Evolutionary conservation across 805 yeast genomes (phyloP).

Genomic region (Candida pseudofarinosa): DNA sequence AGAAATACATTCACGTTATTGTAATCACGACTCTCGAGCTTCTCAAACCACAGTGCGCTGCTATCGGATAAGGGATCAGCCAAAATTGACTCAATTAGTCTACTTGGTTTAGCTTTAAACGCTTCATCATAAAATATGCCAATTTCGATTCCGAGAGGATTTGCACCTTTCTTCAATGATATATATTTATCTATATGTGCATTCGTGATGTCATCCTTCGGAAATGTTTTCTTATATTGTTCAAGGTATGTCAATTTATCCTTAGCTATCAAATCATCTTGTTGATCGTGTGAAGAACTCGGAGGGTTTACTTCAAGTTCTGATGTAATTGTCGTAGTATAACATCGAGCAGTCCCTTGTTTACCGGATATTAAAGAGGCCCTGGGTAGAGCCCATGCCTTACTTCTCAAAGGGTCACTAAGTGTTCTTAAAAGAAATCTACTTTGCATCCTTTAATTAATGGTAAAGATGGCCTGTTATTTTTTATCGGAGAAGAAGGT

Average conservation of each 20-base stretch:
- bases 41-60: conserved; percentile 29
- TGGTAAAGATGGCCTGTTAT: no score
- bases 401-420: background rate
- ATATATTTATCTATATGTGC: conserved; percentile 4
- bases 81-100: conserved; percentile 30
- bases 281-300: background rate
- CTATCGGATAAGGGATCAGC: conserved; percentile 38
- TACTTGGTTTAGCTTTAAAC: conserved; percentile 15
- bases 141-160: conserved; percentile 13
- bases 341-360: background rate
- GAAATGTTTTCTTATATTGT: conserved; percentile 16
- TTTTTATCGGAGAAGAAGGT: background rate
- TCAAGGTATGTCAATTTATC: conserved; percentile 1
- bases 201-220: conserved; percentile 16
- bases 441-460: background rate
- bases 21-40: conserved; percentile 18
- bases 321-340: background rate
- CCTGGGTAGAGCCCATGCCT: background rate
- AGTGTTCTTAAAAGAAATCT: background rate
- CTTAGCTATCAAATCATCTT: background rate
- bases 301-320: background rate
- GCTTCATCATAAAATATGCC: conserved; percentile 33
- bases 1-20: conserved; percentile 17
- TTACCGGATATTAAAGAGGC: background rate
- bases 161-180: background rate